phyloP scores from a whole-genome alignment of 257 asterid species.

The Scutellaria galericulata region DNA sequence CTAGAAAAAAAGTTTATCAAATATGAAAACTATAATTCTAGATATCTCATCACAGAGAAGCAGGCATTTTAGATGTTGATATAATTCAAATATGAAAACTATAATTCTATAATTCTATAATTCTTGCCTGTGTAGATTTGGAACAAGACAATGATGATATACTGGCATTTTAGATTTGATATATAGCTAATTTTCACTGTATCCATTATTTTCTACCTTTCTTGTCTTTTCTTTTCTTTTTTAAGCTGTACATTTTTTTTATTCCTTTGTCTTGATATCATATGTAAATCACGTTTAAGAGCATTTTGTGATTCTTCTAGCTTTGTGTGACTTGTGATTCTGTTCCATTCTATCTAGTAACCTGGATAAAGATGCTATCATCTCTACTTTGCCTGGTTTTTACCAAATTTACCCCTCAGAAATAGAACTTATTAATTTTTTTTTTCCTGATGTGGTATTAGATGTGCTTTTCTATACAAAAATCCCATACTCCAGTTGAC shows the following conservation, averaged over 20 bases:
- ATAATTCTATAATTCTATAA: too few relatives aligned
- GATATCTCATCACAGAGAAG: too few relatives aligned
- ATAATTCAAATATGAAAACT: too few relatives aligned
- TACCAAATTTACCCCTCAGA: too few relatives aligned
- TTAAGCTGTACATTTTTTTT: neutral
- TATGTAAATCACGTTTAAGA: neutral
- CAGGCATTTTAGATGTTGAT: too few relatives aligned
- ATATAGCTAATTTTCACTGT: neutral
- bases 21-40: too few relatives aligned
- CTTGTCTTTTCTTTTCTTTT: neutral
- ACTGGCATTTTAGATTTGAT: neutral
- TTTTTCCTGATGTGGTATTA: neutral
- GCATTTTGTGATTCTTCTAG: neutral
- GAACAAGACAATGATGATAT: neutral
- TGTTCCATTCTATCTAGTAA: neutral
- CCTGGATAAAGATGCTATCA: neutral
- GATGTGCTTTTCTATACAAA: neutral
- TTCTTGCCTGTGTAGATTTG: neutral
- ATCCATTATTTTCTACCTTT: neutral
- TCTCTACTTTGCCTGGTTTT: too few relatives aligned
- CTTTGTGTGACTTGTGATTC: neutral
- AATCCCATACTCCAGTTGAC: neutral
- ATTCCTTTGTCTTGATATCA: neutral
- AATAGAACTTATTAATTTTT: neutral
- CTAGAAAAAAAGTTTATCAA: neutral